Evolutionary conservation across 208 protist genomes (phyloP).

Genomic region (Trypanosoma platydactyli): DNA sequence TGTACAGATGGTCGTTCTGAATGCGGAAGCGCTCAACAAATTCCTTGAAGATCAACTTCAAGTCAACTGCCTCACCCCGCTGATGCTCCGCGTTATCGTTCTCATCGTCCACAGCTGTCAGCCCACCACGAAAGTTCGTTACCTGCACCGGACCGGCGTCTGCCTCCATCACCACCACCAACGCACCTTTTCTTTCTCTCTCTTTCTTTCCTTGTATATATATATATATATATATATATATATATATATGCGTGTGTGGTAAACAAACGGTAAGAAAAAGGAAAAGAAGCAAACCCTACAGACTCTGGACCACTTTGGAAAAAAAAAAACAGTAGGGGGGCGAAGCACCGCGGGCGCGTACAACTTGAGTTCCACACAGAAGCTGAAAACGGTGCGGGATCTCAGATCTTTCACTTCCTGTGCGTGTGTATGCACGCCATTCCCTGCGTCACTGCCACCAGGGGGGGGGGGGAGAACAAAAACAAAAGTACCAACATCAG

Average conservation of each 20-base stretch:
- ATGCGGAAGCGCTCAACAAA: conserved; percentile 83
- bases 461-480: no score
- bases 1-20: conserved; percentile 83
- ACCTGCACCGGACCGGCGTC: conserved; percentile 78
- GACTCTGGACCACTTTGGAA: no score
- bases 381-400: no score
- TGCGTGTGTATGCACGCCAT: no score
- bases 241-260: not conserved
- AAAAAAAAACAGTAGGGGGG: conserved; percentile 4
- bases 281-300: not conserved
- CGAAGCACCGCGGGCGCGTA: no score
- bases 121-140: conserved; percentile 77
- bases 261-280: not conserved
- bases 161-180: conserved; percentile 56
- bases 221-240: not conserved
- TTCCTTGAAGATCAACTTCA: conserved; percentile 71
- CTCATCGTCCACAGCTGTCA: conserved; percentile 16
- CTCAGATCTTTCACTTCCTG: not conserved
- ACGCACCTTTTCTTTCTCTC: conserved; percentile 7
- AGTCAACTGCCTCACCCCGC: conserved; percentile 47
- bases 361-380: no score
- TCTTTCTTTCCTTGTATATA: not conserved
- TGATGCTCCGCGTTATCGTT: conserved; percentile 25
- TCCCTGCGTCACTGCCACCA: no score
- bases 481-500: conserved; percentile 2